Percentiles rank a stretch among this genome's conserved stretches.
These are phyloP conservation scores for Salix viminalis DNA, from an alignment of 345 rosid species.

Conservation along the genomic window DNA sequence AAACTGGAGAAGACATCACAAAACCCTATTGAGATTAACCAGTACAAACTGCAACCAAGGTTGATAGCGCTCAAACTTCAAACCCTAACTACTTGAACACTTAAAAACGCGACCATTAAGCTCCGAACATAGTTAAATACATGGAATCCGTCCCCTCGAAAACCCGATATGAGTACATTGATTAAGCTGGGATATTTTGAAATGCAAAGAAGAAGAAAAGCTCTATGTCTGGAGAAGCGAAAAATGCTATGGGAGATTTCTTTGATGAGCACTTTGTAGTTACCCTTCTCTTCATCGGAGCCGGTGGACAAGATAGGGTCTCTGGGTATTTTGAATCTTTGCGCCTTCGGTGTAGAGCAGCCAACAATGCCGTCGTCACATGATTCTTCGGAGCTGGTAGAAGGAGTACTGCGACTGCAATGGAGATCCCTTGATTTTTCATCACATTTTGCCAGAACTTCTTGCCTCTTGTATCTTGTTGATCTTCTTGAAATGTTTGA, in stretches of 20 bases:
- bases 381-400: neutral
- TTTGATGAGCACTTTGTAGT: conserved; percentile 5
- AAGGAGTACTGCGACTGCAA: neutral
- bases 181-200: conserved; percentile 7
- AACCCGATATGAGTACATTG: neutral
- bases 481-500: neutral
- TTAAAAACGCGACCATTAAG: neutral
- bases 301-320: conserved; percentile 31
- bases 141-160: neutral
- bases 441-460: neutral
- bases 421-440: neutral
- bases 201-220: conserved; percentile 37
- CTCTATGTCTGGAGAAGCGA: conserved; percentile 35
- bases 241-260: conserved; percentile 20
- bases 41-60: neutral
- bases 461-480: neutral
- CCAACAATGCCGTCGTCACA: too few species aligned
- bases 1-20: neutral
- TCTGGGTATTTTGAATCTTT: conserved; percentile 31
- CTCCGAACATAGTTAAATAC: neutral
- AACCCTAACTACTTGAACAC: neutral
- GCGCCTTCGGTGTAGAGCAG: conserved; percentile 26
- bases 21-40: neutral
- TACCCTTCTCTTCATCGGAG: conserved; percentile 36
- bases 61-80: neutral